These are phyloP conservation scores for Boletus insuetus DNA, from an alignment of 768 basidiomycete species.

Conservation along the genomic window DNA sequence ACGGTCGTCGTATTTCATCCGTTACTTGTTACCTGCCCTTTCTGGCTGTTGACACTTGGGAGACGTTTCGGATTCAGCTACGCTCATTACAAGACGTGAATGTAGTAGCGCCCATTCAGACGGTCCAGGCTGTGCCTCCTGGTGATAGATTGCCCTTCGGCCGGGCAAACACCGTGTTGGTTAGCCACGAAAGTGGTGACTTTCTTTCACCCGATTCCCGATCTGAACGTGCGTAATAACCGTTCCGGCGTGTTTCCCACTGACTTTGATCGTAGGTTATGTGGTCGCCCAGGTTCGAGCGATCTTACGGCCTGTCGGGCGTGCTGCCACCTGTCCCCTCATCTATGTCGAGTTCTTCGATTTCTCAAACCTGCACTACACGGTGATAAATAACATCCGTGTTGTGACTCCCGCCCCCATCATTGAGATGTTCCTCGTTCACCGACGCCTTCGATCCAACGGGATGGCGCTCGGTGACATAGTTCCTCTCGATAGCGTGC, in stretches of 20 bases:
- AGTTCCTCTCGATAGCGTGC: not conserved
- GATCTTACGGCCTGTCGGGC: not conserved
- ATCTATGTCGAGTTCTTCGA: not conserved
- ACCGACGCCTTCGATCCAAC: not conserved
- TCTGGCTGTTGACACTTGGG: not conserved
- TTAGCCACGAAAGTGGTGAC: slow-evolving; percentile 9
- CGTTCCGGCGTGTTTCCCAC: not conserved
- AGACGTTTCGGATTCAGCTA: slow-evolving; percentile 8
- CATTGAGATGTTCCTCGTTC: not conserved
- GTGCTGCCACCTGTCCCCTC: not conserved
- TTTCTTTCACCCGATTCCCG: not conserved
- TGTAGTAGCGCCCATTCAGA: slow-evolving; percentile 3
- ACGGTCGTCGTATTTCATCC: not conserved
- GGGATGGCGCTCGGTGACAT: not conserved
- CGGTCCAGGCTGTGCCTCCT: slow-evolving; percentile 8
- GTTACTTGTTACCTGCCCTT: no score
- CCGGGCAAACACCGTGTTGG: slow-evolving; percentile 1
- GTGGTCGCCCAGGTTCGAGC: not conserved
- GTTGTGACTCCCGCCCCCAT: not conserved
- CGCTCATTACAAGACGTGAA: slow-evolving; percentile 1
- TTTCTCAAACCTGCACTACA: not conserved
- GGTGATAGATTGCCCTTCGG: no score
- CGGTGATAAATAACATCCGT: not conserved
- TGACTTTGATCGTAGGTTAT: not conserved
- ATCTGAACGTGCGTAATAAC: not conserved